A percentile compares a stretch with the other conserved stretches of the same genome.
Conservation (phyloP, 2,329 filamentous ascomycete genomes). For the Leptographium procerum region DNA sequence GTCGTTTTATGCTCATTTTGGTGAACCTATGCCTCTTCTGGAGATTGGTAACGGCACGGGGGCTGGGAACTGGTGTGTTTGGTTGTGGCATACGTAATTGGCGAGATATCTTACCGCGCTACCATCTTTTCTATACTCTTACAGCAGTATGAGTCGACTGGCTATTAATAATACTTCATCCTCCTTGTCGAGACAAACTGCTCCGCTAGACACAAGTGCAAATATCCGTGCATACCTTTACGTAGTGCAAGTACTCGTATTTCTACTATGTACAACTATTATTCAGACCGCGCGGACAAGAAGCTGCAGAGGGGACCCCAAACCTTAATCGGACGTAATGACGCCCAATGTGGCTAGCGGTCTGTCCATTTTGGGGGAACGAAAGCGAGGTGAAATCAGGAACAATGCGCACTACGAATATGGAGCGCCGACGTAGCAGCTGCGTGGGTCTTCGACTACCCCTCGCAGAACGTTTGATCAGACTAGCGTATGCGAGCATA, state of each 20-base stretch:
- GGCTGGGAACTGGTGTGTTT: not conserved
- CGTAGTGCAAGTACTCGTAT: not conserved
- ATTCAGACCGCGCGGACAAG: not conserved
- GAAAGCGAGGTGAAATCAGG: not conserved
- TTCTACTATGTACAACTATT: not conserved
- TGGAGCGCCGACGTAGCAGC: too few species aligned
- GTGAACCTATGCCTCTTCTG: not conserved
- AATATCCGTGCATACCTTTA: not conserved
- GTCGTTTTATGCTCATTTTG: not conserved
- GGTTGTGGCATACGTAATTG: not conserved
- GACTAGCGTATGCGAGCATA: too few species aligned
- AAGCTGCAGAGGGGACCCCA: not conserved
- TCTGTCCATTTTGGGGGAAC: not conserved
- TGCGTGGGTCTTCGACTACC: too few species aligned
- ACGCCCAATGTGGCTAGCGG: not conserved
- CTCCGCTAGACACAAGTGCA: too few species aligned
- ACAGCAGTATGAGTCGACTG: too few species aligned
- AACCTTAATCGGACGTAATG: conserved; percentile 3
- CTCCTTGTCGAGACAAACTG: too few species aligned
- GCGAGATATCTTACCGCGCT: not conserved
- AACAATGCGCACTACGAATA: too few species aligned
- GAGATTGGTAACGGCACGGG: not conserved
- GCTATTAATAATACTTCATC: too few species aligned
- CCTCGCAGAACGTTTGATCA: too few species aligned
- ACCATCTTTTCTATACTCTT: too few species aligned